phyloP scores from a whole-genome alignment of 306 rosid species.

The Canavalia ensiformis region DNA sequence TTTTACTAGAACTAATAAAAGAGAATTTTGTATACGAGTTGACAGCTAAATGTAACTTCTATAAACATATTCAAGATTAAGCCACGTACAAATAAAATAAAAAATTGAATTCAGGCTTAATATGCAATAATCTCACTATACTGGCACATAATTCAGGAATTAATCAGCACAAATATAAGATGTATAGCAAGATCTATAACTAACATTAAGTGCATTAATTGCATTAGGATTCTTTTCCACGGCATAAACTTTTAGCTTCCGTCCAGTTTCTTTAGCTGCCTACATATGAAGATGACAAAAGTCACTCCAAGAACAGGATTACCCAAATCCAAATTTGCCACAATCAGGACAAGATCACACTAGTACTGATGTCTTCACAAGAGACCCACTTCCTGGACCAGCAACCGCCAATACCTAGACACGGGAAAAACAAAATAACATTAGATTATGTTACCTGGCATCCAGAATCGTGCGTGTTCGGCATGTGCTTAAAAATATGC shows the following conservation, averaged over 20 bases:
- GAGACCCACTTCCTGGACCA: constrained; percentile 99
- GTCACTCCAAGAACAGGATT: not conserved
- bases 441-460: not conserved
- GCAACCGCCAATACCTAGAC: constrained; percentile 96
- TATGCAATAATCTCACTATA: not conserved
- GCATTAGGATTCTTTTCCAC: constrained; percentile 99
- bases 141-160: not conserved
- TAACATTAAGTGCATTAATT: constrained; percentile 89
- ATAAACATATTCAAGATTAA: not conserved
- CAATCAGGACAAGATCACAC: constrained; percentile 52
- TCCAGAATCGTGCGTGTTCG: not conserved
- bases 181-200: constrained; percentile 40
- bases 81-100: not conserved
- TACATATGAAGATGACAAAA: constrained; percentile 49
- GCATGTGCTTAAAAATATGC: not conserved
- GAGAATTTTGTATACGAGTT: not conserved
- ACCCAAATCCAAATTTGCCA: not conserved
- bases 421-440: constrained; percentile 34
- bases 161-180: not conserved
- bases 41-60: not conserved
- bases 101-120: not conserved
- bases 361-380: constrained; percentile 91
- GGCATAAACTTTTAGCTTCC: constrained; percentile 83
- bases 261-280: constrained; percentile 97
- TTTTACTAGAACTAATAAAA: not conserved